Evolutionary conservation across 108 stramenopile genomes (phyloP).

Genomic region (Fistulifera pelliculosa): DNA sequence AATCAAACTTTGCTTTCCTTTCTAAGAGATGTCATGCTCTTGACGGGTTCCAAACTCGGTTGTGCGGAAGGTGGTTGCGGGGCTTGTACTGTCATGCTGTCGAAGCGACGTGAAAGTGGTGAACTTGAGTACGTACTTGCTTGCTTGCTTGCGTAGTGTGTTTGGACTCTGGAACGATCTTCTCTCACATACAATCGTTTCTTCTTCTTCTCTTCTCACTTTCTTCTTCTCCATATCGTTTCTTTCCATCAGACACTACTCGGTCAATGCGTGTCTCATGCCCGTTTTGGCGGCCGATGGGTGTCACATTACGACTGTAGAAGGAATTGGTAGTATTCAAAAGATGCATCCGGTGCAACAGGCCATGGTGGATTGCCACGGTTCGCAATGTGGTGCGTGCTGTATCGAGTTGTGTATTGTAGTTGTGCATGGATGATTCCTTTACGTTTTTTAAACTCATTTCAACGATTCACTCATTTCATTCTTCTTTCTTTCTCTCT

Average conservation of each 20-base stretch:
- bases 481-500: constrained; percentile 1
- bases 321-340: constrained; percentile 72
- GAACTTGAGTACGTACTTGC: constrained; percentile 3
- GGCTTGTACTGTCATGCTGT: constrained; percentile 84
- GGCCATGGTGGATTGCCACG: constrained; percentile 89
- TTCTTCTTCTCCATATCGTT: not conserved
- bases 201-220: not conserved
- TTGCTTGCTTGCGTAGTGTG: too few species aligned
- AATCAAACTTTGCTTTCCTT: constrained; percentile 71
- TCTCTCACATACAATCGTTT: not conserved
- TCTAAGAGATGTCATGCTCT: constrained; percentile 38
- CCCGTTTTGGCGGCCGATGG: constrained; percentile 84
- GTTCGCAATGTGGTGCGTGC: constrained; percentile 95
- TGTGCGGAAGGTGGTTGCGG: constrained; percentile 93
- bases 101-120: not conserved
- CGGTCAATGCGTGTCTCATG: constrained; percentile 90
- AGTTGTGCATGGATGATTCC: not conserved
- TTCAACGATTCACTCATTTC: not conserved
- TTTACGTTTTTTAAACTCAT: not conserved
- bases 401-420: constrained; percentile 3
- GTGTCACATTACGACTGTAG: constrained; percentile 85
- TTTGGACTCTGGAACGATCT: too few species aligned
- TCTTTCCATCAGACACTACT: constrained; percentile 26
- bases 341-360: constrained; percentile 88
- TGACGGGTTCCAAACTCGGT: constrained; percentile 83